A percentile compares a stretch with the other conserved stretches of the same genome.
Conservation (phyloP, 345 rosid genomes). For the Rhodamnia argentea region DNA sequence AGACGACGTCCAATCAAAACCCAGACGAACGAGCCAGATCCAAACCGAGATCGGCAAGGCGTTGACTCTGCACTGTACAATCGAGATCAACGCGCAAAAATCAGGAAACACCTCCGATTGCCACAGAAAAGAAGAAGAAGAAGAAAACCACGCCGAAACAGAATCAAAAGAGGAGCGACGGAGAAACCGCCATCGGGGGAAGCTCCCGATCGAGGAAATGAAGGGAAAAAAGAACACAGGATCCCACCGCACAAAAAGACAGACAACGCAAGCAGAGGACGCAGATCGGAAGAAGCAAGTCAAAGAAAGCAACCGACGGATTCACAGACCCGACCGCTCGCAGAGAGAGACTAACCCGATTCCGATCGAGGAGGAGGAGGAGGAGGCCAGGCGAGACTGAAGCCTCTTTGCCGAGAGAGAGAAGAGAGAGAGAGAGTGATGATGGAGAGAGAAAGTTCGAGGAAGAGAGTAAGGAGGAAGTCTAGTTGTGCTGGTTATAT, state of each 20-base stretch:
- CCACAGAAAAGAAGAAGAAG: background rate
- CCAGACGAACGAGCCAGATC: background rate
- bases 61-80: background rate
- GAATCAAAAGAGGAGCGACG: background rate
- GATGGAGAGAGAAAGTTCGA: background rate
- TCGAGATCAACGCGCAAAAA: background rate
- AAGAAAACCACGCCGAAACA: background rate
- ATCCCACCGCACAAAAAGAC: background rate
- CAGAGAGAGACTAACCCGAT: no score
- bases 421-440: background rate
- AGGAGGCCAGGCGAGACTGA: no score
- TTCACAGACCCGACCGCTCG: no score
- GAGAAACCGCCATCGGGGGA: background rate
- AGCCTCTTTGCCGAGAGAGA: no score
- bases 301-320: background rate
- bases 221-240: no score
- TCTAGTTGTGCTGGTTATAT: background rate
- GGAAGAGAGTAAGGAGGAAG: background rate
- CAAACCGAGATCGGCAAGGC: background rate
- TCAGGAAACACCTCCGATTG: background rate
- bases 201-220: background rate
- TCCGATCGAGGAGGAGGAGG: no score
- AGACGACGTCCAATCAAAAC: background rate
- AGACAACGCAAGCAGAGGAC: background rate
- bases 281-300: background rate